Conservation (phyloP, 306 rosid species). For the Glycine latifolia region DNA sequence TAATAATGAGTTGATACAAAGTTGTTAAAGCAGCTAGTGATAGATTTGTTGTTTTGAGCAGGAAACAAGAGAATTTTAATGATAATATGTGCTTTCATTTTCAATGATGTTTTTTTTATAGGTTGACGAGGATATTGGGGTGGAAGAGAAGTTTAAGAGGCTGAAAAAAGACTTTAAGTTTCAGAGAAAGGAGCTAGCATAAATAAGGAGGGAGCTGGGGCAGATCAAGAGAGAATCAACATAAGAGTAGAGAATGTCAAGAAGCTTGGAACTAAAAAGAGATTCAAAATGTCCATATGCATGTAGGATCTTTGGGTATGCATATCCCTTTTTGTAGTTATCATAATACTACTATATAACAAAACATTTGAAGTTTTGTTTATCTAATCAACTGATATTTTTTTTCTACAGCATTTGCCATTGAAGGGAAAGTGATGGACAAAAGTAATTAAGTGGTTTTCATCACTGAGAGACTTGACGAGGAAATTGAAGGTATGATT, state of each 20-base stretch:
- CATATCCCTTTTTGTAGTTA: constrained; percentile 10
- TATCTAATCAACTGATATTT: constrained; percentile 31
- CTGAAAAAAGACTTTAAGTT: constrained; percentile 60
- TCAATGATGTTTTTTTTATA: constrained; percentile 46
- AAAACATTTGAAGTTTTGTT: constrained; percentile 20
- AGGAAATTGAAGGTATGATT: constrained; percentile 79
- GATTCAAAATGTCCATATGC: constrained; percentile 87
- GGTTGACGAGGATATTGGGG: constrained; percentile 53
- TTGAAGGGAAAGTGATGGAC: constrained; percentile 97
- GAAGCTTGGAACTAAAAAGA: constrained; percentile 81
- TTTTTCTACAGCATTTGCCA: constrained; percentile 77
- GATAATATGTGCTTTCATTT: constrained; percentile 27
- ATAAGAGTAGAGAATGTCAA: constrained; percentile 73
- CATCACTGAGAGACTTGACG: constrained; percentile 77
- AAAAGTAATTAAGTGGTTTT: constrained; percentile 92
- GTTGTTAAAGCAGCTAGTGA: not conserved
- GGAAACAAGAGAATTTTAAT: constrained; percentile 34
- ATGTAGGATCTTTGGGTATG: constrained; percentile 94
- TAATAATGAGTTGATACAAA: too few species aligned
- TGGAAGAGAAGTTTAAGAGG: constrained; percentile 64
- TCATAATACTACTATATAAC: not conserved
- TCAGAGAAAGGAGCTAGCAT: constrained; percentile 68
- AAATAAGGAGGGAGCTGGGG: constrained; percentile 62
- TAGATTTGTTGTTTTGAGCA: not conserved
- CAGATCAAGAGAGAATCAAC: constrained; percentile 69